Conservation (phyloP, 192 early-diverging fungal species). For the Tieghemiomyces parasiticus region DNA sequence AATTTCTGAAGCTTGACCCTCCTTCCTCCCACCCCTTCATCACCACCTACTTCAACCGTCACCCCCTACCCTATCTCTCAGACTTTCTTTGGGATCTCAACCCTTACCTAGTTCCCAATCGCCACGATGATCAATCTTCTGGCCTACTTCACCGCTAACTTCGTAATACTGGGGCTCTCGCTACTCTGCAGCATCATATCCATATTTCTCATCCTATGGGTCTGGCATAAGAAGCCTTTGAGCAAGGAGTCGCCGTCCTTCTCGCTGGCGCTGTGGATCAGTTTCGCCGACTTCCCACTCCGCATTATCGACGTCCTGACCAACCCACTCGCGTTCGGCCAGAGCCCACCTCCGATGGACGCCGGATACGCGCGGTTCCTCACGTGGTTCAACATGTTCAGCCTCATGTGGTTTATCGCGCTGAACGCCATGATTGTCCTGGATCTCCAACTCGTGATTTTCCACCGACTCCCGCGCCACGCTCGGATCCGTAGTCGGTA, state of each 20-base stretch:
- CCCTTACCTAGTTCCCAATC: no score
- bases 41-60: no score
- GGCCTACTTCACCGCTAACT: no score
- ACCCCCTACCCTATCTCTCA: no score
- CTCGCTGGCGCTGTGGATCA: background rate
- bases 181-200: background rate
- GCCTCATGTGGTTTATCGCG: background rate
- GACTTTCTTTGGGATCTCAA: no score
- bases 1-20: no score
- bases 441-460: background rate
- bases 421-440: background rate
- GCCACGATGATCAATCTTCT: no score
- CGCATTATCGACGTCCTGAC: background rate
- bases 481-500: background rate
- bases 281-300: background rate
- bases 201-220: background rate
- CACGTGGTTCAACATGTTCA: background rate
- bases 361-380: background rate
- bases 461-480: background rate
- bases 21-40: no score
- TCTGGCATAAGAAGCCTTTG: background rate
- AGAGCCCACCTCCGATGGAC: background rate
- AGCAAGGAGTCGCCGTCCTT: background rate
- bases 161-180: no score
- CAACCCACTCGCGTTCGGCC: background rate